Conservation (phyloP, 2,329 filamentous ascomycete species). For the Ophiostoma populinum region DNA sequence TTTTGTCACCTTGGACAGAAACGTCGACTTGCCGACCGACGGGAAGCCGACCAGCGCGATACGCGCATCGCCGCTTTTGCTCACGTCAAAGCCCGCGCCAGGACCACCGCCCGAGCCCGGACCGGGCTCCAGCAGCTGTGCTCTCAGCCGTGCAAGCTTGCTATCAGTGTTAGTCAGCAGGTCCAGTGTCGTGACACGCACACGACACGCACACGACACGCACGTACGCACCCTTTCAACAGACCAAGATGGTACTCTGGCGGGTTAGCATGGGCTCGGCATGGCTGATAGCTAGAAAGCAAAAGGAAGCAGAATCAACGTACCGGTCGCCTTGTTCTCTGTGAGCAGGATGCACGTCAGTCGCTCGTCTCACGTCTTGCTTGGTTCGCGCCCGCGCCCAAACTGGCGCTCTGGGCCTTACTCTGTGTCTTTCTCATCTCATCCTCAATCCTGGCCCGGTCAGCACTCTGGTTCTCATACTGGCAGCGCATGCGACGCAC, state of each 20-base stretch:
- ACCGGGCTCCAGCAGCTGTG: constrained; percentile 81
- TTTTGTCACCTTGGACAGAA: constrained; percentile 97
- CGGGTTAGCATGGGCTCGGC: not conserved
- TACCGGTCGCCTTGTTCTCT: constrained; percentile 99
- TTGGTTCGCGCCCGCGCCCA: not conserved
- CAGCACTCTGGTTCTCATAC: not conserved
- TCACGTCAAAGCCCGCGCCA: constrained; percentile 80
- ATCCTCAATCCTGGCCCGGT: constrained; percentile 72
- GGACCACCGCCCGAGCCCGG: constrained; percentile 62
- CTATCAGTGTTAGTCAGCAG: constrained; percentile 27
- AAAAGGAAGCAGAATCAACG: constrained; percentile 16
- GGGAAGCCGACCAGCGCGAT: constrained; percentile 98
- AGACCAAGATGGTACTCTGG: constrained; percentile 95
- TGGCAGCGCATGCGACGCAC: constrained; percentile 31
- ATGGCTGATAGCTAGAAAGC: no score
- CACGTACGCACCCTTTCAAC: constrained; percentile 62
- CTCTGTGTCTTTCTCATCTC: constrained; percentile 99
- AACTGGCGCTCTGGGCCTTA: no score
- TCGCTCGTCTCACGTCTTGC: not conserved
- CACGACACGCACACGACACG: not conserved
- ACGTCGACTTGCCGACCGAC: constrained; percentile 96
- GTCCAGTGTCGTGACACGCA: no score
- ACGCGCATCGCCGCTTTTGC: constrained; percentile 88
- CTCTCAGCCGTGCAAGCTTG: constrained; percentile 87
- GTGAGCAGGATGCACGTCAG: constrained; percentile 11